A percentile compares a stretch with the other conserved stretches of the same genome.
Conservation (phyloP, 2,329 filamentous ascomycete species). For the Xylariaceae sp. region DNA sequence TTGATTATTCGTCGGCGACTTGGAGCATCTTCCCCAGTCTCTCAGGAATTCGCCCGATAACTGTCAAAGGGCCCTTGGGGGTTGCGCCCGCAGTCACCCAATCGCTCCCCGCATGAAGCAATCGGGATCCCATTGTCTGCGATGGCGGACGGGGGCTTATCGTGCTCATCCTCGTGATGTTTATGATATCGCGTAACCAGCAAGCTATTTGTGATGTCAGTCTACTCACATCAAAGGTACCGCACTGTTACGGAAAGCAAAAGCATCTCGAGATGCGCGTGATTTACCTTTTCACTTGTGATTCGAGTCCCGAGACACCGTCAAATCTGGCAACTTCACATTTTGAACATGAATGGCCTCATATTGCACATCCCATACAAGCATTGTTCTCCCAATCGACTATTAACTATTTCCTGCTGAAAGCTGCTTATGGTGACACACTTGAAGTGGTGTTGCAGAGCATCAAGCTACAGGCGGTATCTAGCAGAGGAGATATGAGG, state of each 20-base stretch:
- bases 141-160: conserved; percentile 8
- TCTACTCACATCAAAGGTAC: neutral
- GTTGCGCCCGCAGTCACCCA: conserved; percentile 5
- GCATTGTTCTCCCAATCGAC: neutral
- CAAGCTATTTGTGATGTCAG: neutral
- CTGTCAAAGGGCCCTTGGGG: conserved; percentile 12
- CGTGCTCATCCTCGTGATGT: conserved; percentile 12
- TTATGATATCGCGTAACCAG: neutral
- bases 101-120: conserved; percentile 9
- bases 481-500: neutral
- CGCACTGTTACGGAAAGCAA: neutral
- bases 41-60: conserved; percentile 7
- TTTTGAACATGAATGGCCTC: neutral
- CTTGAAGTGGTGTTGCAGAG: neutral
- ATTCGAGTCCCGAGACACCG: neutral
- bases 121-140: conserved; percentile 7
- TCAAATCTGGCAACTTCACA: neutral
- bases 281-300: neutral
- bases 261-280: neutral
- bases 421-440: conserved; percentile 1
- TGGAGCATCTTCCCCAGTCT: conserved; percentile 12
- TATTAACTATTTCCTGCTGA: neutral
- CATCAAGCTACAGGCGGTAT: conserved; percentile 5
- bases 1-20: neutral
- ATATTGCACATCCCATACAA: neutral